phyloP scores from a whole-genome alignment of 345 rosid species.

The Linum lewisii region DNA sequence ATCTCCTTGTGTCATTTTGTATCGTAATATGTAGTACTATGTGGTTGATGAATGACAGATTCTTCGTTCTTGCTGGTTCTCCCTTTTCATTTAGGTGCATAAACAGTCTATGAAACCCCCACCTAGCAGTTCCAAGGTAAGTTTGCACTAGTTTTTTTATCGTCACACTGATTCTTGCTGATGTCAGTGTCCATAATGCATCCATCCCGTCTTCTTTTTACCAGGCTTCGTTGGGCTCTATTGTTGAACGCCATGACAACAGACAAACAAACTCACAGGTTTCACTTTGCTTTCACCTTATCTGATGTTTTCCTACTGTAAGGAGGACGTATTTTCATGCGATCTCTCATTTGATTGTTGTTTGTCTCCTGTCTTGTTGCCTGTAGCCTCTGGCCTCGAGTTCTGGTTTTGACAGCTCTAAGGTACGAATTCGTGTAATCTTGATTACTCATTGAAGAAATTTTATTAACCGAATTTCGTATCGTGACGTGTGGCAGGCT shows the following conservation, averaged over 20 bases:
- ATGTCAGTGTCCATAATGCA: neutral
- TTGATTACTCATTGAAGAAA: neutral
- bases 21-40: no score
- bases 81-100: slow-evolving; percentile 25
- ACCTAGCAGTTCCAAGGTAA: neutral
- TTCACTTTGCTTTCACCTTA: neutral
- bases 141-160: neutral
- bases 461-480: neutral
- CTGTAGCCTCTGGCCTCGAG: neutral
- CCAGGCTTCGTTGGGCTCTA: neutral
- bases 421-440: slow-evolving; percentile 27
- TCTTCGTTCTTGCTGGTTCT: no score
- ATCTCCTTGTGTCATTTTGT: no score
- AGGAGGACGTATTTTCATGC: neutral
- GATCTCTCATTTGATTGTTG: neutral
- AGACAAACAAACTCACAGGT: neutral
- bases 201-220: neutral
- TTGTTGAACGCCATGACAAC: neutral
- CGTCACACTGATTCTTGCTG: neutral
- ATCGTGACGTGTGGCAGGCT: slow-evolving; percentile 42
- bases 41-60: no score
- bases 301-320: neutral
- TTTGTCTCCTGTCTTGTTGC: no score
- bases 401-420: slow-evolving; percentile 27
- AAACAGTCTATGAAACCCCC: slow-evolving; percentile 25